Evolutionary conservation across 139 green algal genomes (phyloP), one percentile per base, ranked within the genome.

Genomic region (Chlamydomonas schloesseri): DNA sequence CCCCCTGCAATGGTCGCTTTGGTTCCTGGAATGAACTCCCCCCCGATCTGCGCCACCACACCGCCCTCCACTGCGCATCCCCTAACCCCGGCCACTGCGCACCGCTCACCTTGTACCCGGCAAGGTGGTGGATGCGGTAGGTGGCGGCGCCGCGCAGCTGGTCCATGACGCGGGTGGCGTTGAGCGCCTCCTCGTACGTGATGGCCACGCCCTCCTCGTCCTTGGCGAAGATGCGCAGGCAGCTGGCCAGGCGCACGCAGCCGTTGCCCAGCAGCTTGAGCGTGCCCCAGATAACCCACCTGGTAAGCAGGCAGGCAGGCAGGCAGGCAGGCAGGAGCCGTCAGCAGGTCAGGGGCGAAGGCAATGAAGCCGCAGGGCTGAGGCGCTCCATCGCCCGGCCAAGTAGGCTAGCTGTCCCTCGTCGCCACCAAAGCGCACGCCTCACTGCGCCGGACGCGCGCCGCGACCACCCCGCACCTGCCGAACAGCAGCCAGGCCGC

Each of bases 101-200:
- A 13, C 8, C 55, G 55, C 55, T 60, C 55, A 67, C 60, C 60
- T 24, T 42, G 69, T 90, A 90, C 24, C 57, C 53, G 2, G 79
- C 64, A 29, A 88, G 88, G 68, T 89, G 88, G 26, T 71, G 79
- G 55, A 91, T 37, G 55, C 84, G 79, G 73, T 91, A 91, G 21
- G 88, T 91, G 36, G 72, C 72, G 20, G 79, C 76, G 20, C 88
- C 88, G 29, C 64, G 70, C 29, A 88, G 82, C 58, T 47, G n/a
- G 60, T 57, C 33, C 24, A 11, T 47, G 9, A 75, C 24, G 34
- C 58, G 60, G 42, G 28, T 24, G 26, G 55, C 47, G 10, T 26
- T 42, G 26, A 81, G 69, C 20, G 82, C 58, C 62, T 60, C 73
- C 46, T 53, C 58, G 28, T 64, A 69, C 23, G 72, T 62, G 0